phyloP scores from a whole-genome alignment of 352 stramenopile species.

The Pseudoperonospora humuli region DNA sequence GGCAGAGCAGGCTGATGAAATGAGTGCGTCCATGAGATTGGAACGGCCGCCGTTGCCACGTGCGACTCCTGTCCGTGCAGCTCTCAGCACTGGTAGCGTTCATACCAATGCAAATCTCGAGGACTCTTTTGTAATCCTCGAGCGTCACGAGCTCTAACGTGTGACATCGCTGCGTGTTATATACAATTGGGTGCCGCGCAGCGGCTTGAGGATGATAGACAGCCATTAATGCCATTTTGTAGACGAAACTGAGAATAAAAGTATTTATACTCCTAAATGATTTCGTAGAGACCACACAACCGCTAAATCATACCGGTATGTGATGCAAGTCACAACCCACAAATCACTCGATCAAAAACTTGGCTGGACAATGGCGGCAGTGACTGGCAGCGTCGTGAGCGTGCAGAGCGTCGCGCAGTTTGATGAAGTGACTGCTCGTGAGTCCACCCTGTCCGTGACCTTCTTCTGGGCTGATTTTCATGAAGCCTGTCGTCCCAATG shows the following conservation, averaged over 20 bases:
- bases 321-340: too few species aligned
- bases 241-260: too few species aligned
- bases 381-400: constrained; percentile 57
- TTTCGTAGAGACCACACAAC: too few species aligned
- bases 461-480: constrained; percentile 87
- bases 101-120: constrained; percentile 28
- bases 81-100: constrained; percentile 10
- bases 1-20: constrained; percentile 69
- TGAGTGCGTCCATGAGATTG: constrained; percentile 60
- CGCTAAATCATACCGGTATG: too few species aligned
- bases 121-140: constrained; percentile 72
- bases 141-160: constrained; percentile 33
- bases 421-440: constrained; percentile 63
- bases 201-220: too few species aligned
- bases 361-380: constrained; percentile 26
- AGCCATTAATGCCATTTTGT: too few species aligned
- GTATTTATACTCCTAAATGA: constrained; percentile 26
- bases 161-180: neutral
- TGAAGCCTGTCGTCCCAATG: constrained; percentile 73
- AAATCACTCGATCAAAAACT: too few species aligned
- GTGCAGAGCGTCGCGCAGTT: constrained; percentile 70
- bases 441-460: constrained; percentile 66
- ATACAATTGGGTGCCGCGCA: neutral
- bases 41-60: constrained; percentile 16
- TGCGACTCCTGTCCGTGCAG: constrained; percentile 4